phyloP scores from a whole-genome alignment of 139 green algal genomes.

The Chlamydomonas sp. region DNA sequence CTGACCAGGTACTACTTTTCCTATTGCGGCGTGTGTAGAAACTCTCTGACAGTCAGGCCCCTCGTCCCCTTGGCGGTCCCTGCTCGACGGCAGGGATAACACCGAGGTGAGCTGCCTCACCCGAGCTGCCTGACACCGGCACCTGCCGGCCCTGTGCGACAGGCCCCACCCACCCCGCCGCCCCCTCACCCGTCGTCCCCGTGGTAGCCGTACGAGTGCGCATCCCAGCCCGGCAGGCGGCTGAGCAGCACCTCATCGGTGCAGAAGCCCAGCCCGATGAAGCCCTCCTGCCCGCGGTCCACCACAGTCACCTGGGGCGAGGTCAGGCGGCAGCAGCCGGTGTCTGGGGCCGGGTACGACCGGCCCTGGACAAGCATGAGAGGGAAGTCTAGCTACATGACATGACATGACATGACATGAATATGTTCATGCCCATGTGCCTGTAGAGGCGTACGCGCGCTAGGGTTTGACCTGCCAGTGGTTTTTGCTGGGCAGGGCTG shows the following conservation, averaged over 20 bases:
- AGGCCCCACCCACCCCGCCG: background rate
- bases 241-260: constrained; percentile 68
- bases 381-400: constrained; percentile 75
- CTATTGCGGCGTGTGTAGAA: no score
- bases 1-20: no score
- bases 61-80: no score
- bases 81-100: no score
- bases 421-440: background rate
- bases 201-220: constrained; percentile 75
- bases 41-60: no score
- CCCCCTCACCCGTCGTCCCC: constrained; percentile 47
- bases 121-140: background rate
- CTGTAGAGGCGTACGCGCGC: background rate
- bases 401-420: constrained; percentile 49
- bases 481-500: constrained; percentile 67
- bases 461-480: constrained; percentile 61
- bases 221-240: constrained; percentile 87
- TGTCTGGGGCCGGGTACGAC: constrained; percentile 7
- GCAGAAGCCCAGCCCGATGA: constrained; percentile 78
- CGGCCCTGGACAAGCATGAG: constrained; percentile 72
- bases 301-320: background rate
- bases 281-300: constrained; percentile 27
- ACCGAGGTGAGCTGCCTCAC: background rate
- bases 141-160: background rate
- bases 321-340: background rate